These are phyloP conservation scores for Terana coerulea DNA, from an alignment of 768 basidiomycete species.

Conservation along the genomic window DNA sequence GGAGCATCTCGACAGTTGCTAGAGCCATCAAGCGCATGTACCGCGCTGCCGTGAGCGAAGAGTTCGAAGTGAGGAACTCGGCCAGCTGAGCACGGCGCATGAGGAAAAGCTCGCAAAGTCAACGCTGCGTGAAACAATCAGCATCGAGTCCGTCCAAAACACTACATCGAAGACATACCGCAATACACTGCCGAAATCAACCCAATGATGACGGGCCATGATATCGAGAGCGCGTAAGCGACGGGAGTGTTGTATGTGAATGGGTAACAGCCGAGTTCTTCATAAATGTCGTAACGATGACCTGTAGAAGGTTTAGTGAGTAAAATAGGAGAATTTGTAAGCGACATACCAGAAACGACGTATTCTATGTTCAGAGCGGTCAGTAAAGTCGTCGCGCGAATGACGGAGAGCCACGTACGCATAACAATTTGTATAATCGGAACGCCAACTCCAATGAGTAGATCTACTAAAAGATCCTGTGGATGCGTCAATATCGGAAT, in stretches of 20 bases:
- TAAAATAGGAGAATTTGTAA: neutral
- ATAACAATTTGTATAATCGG: too few relatives aligned
- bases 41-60: conserved; percentile 23
- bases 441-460: too few relatives aligned
- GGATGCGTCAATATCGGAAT: too few relatives aligned
- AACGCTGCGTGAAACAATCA: conserved; percentile 26
- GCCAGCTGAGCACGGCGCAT: conserved; percentile 45
- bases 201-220: conserved; percentile 39
- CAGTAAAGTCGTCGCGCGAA: too few relatives aligned
- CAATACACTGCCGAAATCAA: conserved; percentile 37
- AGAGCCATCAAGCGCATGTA: conserved; percentile 62
- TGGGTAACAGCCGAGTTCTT: conserved; percentile 57
- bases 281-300: conserved; percentile 57
- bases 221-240: conserved; percentile 39
- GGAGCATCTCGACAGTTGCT: conserved; percentile 41
- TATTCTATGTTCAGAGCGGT: too few relatives aligned
- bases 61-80: conserved; percentile 33
- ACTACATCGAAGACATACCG: conserved; percentile 15
- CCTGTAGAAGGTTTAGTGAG: conserved; percentile 38
- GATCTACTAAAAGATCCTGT: too few relatives aligned
- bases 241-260: conserved; percentile 44
- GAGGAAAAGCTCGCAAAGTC: conserved; percentile 43
- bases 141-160: neutral
- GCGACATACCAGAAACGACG: neutral
- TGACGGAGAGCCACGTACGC: too few relatives aligned